A percentile compares a stretch with the other conserved stretches of the same genome.
phyloP scores from a whole-genome alignment of 495 filamentous ascomycete genomes.

The Thermothielavioides terrestris region DNA sequence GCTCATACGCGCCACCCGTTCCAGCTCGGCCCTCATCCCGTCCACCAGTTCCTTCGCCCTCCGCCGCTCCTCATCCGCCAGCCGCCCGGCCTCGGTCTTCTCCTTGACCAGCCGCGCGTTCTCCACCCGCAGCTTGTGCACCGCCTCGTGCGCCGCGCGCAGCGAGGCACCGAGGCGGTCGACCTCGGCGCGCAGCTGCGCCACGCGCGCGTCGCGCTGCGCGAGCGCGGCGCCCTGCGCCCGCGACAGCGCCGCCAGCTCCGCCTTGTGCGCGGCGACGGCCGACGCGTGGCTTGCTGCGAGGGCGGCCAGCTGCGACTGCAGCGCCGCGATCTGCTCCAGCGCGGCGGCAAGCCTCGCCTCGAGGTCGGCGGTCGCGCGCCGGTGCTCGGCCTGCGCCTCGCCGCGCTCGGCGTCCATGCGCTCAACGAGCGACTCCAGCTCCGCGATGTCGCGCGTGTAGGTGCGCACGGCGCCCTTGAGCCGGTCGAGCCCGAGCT shows the following conservation, averaged over 20 bases:
- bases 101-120: slow-evolving; percentile 27
- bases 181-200: slow-evolving; percentile 32
- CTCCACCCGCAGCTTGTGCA: slow-evolving; percentile 26
- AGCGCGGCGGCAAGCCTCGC: slow-evolving; percentile 18
- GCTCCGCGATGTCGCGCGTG: slow-evolving; percentile 50
- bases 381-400: no score
- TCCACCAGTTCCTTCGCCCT: slow-evolving; percentile 47
- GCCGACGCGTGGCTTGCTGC: slow-evolving; percentile 22
- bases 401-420: slow-evolving; percentile 56
- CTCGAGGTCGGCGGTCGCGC: background rate
- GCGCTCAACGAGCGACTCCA: slow-evolving; percentile 51
- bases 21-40: slow-evolving; percentile 38
- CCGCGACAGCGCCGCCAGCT: slow-evolving; percentile 29
- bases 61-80: slow-evolving; percentile 37
- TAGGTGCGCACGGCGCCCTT: slow-evolving; percentile 55
- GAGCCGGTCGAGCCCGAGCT: slow-evolving; percentile 50
- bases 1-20: slow-evolving; percentile 29
- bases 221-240: slow-evolving; percentile 33
- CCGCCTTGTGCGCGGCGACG: slow-evolving; percentile 36
- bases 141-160: slow-evolving; percentile 29
- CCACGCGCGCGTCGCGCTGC: slow-evolving; percentile 34
- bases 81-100: slow-evolving; percentile 19
- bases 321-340: slow-evolving; percentile 25
- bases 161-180: slow-evolving; percentile 29
- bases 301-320: slow-evolving; percentile 17